Percentiles rank a stretch among this genome's conserved stretches.
Evolutionary conservation across 352 stramenopile species (phyloP).

Genomic region (Phytopythium sindhum): DNA sequence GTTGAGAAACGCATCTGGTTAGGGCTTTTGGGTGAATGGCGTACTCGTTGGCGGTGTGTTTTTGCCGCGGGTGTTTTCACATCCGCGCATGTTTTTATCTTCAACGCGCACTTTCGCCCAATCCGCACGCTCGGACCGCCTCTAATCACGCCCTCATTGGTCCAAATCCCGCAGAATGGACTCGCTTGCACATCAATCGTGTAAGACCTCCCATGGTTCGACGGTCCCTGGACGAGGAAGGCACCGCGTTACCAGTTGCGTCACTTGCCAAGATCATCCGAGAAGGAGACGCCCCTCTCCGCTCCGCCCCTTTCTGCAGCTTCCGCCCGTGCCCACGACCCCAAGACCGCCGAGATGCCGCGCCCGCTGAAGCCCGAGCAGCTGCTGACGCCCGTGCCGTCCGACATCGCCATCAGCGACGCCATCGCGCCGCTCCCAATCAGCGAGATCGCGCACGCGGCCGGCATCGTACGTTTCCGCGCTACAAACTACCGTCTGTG

Average conservation of each 20-base stretch:
- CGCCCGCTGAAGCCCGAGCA: slow-evolving; percentile 53
- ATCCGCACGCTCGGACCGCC: not conserved
- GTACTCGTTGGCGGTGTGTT: not conserved
- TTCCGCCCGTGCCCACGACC: too few species aligned
- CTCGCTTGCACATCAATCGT: slow-evolving; percentile 4
- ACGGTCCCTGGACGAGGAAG: not conserved
- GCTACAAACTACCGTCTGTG: not conserved
- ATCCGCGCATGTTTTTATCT: not conserved
- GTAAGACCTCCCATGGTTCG: not conserved
- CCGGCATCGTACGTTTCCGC: slow-evolving; percentile 53
- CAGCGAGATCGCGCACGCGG: slow-evolving; percentile 50
- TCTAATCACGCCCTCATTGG: not conserved
- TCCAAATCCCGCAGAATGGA: not conserved
- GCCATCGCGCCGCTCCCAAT: slow-evolving; percentile 67
- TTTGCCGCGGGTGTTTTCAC: too few species aligned
- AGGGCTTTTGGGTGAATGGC: not conserved
- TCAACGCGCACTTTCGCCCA: not conserved
- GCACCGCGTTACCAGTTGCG: not conserved
- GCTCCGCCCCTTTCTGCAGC: not conserved
- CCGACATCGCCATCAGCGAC: slow-evolving; percentile 82
- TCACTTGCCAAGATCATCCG: slow-evolving; percentile 1
- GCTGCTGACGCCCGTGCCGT: slow-evolving; percentile 67
- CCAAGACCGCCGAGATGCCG: slow-evolving; percentile 36
- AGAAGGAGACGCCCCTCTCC: not conserved
- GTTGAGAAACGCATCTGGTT: too few species aligned